phyloP scores from a whole-genome alignment of 305 asterid species.

The Ilex paraguariensis region DNA sequence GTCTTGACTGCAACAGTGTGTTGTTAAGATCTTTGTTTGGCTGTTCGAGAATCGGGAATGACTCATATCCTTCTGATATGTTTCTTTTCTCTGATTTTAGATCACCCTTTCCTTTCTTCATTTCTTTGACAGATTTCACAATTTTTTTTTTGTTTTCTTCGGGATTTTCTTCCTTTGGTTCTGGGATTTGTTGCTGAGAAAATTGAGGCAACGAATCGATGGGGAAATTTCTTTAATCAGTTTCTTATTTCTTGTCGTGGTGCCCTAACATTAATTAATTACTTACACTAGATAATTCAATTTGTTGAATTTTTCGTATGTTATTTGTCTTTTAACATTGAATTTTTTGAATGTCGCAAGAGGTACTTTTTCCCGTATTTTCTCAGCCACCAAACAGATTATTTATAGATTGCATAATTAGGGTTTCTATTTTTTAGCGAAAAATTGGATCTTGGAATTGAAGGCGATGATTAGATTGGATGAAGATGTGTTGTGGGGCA shows the following conservation, averaged over 20 bases:
- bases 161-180: no score
- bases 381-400: not conserved
- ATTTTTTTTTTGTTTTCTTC: not conserved
- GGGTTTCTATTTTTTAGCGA: not conserved
- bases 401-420: not conserved
- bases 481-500: slow-evolving; percentile 13
- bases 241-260: no score
- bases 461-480: not conserved
- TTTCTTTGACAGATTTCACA: not conserved
- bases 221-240: no score
- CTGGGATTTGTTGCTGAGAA: no score
- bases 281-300: no score
- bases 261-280: no score
- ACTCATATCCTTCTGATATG: slow-evolving; percentile 73
- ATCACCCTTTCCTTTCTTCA: slow-evolving; percentile 3
- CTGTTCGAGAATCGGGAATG: slow-evolving; percentile 56
- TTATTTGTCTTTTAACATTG: no score
- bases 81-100: slow-evolving; percentile 36
- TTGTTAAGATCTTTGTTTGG: slow-evolving; percentile 30
- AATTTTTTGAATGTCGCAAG: not conserved
- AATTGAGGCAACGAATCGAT: no score
- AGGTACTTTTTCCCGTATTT: not conserved
- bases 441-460: no score
- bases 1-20: slow-evolving; percentile 21
- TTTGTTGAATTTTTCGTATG: no score